Percentiles rank a stretch among this genome's conserved stretches.
Conservation (phyloP, 352 stramenopile genomes). For the Globisporangium paroecandrum region DNA sequence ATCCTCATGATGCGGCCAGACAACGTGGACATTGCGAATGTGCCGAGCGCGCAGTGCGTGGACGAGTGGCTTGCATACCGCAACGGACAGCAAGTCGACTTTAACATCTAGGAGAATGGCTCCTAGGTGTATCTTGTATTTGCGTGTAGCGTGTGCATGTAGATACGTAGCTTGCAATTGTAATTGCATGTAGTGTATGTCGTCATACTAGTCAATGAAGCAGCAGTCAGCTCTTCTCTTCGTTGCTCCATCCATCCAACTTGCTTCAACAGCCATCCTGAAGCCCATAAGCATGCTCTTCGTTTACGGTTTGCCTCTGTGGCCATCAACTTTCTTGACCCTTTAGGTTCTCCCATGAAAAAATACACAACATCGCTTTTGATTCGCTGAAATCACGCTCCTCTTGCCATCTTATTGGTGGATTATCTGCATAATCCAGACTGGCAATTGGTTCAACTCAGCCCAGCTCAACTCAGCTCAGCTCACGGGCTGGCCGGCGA, state of each 20-base stretch:
- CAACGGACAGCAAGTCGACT: slow-evolving; percentile 20
- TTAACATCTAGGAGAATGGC: not conserved
- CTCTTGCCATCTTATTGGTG: not conserved
- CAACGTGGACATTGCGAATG: slow-evolving; percentile 23
- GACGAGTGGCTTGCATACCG: slow-evolving; percentile 27
- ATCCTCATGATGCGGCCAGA: slow-evolving; percentile 27
- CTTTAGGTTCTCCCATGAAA: not conserved
- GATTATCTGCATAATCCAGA: not conserved
- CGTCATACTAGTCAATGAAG: not conserved
- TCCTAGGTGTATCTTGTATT: not conserved
- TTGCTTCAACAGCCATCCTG: not conserved
- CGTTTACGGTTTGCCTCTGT: not conserved
- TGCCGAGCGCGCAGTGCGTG: slow-evolving; percentile 14
- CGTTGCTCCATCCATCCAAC: too few species aligned
- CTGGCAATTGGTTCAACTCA: not conserved
- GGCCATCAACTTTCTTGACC: not conserved
- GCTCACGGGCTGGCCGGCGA: too few species aligned
- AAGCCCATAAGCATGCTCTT: not conserved
- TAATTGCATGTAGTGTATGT: not conserved
- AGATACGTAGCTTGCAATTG: not conserved
- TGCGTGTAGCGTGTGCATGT: not conserved
- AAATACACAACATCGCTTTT: too few species aligned
- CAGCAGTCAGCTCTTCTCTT: not conserved
- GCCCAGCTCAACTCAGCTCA: not conserved
- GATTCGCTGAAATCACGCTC: not conserved